Conservation (phyloP, 2,329 filamentous ascomycete species). For the Aspergillus neoniger region DNA sequence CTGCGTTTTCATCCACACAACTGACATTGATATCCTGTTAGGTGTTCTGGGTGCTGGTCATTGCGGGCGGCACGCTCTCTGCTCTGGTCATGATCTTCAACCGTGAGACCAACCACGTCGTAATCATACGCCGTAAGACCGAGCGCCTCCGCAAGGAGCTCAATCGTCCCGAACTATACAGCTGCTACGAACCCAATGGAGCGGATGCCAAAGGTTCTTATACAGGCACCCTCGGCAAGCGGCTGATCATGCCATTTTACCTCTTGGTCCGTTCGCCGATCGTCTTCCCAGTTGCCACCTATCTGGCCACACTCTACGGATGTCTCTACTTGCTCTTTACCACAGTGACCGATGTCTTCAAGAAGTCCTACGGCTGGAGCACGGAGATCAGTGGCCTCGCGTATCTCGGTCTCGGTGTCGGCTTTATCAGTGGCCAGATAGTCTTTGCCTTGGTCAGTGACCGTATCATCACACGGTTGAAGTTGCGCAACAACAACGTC, state of each 20-base stretch:
- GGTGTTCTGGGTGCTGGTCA: conserved; percentile 16
- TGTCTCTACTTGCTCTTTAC: conserved; percentile 19
- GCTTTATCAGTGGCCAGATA: conserved; percentile 36
- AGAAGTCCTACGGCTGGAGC: conserved; percentile 14
- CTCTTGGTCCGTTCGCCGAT: conserved; percentile 15
- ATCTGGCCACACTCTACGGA: conserved; percentile 15
- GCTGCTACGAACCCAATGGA: conserved; percentile 13
- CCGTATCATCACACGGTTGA: conserved; percentile 27
- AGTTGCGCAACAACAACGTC: conserved; percentile 38
- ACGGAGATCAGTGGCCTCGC: conserved; percentile 31
- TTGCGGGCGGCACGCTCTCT: conserved; percentile 9
- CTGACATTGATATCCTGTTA: not conserved
- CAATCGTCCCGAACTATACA: conserved; percentile 13
- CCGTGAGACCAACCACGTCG: conserved; percentile 18
- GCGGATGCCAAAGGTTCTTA: not conserved
- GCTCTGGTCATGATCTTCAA: conserved; percentile 14
- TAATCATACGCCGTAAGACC: conserved; percentile 18
- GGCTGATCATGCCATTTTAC: conserved; percentile 1
- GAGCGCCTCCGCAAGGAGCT: conserved; percentile 11
- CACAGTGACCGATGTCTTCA: conserved; percentile 14
- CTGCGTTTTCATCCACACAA: conserved; percentile 14
- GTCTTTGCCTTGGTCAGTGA: conserved; percentile 38
- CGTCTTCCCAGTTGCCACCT: conserved; percentile 8
- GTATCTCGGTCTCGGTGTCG: conserved; percentile 51
- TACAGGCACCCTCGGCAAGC: not conserved